phyloP scores from a whole-genome alignment of 2,329 filamentous ascomycete species.

The Fusarium equiseti region DNA sequence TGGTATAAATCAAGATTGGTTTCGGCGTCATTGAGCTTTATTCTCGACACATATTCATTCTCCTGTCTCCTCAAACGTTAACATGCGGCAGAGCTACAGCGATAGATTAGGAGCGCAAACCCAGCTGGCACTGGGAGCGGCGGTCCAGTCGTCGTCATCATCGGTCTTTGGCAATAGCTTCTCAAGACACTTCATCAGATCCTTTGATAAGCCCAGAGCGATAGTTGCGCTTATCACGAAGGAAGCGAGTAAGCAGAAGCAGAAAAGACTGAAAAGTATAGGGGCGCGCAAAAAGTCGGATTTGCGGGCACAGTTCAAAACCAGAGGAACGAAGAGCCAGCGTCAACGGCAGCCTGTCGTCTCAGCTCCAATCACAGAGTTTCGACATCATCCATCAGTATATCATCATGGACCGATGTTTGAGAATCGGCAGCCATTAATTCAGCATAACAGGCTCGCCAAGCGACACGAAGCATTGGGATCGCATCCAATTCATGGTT shows the following conservation, averaged over 20 bases:
- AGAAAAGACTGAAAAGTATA: neutral
- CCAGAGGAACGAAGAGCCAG: neutral
- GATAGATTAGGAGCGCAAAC: neutral
- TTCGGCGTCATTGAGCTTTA: neutral
- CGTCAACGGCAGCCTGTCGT: neutral
- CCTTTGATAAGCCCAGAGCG: neutral
- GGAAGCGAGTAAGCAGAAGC: neutral
- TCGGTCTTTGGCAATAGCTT: neutral
- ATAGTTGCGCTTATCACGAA: constrained; percentile 7
- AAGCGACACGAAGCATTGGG: neutral
- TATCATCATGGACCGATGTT: neutral
- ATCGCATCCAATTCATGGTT: constrained; percentile 5
- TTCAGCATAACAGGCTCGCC: neutral
- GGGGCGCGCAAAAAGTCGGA: neutral
- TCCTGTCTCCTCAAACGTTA: neutral
- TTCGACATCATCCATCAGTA: neutral
- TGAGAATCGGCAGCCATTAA: neutral
- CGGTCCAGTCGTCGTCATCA: neutral
- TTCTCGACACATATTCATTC: neutral
- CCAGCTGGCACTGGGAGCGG: neutral
- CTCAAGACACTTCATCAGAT: neutral
- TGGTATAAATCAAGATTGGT: neutral
- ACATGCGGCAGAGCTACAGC: constrained; percentile 6
- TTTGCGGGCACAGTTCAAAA: neutral
- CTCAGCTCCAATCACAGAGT: neutral